Conservation (phyloP, 108 stramenopile genomes). For the Skeletonema menzelii region DNA sequence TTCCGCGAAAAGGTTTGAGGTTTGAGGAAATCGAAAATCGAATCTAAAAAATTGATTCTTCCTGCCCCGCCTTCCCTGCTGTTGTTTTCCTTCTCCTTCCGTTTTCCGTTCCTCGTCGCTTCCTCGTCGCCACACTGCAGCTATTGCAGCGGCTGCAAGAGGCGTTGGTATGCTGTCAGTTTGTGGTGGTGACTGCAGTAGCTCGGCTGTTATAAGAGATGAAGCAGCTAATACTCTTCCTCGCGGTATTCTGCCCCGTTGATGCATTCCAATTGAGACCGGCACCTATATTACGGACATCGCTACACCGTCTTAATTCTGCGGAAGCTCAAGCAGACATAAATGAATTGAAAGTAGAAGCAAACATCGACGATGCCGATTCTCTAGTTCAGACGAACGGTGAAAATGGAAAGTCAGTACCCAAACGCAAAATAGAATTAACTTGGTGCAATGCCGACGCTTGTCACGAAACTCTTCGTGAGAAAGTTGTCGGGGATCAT, state of each 20-base stretch:
- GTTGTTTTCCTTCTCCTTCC: too few relatives aligned
- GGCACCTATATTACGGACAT: not conserved
- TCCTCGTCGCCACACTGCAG: too few relatives aligned
- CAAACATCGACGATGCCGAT: not conserved
- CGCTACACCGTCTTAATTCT: not conserved
- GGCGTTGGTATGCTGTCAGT: too few relatives aligned
- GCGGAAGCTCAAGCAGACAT: not conserved
- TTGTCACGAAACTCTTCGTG: slow-evolving; percentile 63
- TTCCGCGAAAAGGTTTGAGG: too few relatives aligned
- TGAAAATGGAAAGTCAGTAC: not conserved
- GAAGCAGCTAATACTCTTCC: not conserved
- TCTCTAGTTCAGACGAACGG: not conserved
- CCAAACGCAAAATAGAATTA: slow-evolving; percentile 63
- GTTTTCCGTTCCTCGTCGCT: too few relatives aligned
- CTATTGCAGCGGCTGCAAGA: too few relatives aligned
- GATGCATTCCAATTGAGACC: not conserved
- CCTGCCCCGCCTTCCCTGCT: too few relatives aligned
- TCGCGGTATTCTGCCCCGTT: not conserved
- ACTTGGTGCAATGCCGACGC: slow-evolving; percentile 71
- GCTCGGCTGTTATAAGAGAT: not conserved
- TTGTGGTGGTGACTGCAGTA: not conserved
- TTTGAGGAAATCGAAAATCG: too few relatives aligned
- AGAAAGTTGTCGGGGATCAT: slow-evolving; percentile 71
- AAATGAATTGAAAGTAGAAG: not conserved
- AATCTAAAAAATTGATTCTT: too few relatives aligned